phyloP scores from a whole-genome alignment of 2,329 filamentous ascomycete species.

The Clonostachys byssicola region DNA sequence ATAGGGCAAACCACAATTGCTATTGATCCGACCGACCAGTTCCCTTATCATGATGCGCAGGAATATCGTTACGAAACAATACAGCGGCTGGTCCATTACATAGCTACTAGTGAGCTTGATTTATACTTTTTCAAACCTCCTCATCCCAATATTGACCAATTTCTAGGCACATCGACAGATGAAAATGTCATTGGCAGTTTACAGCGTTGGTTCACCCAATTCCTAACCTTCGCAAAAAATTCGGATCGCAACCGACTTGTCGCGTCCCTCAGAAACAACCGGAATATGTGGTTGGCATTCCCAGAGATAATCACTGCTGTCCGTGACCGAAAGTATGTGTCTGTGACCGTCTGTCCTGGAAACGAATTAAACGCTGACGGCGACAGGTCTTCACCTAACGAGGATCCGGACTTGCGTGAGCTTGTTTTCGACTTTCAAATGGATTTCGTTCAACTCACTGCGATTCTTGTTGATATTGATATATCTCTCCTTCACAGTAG shows the following conservation, averaged over 20 bases:
- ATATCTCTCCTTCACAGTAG: conserved; percentile 21
- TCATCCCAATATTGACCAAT: background rate
- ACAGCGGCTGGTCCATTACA: conserved; percentile 28
- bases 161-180: background rate
- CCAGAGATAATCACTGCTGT: conserved; percentile 40
- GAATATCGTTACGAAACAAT: conserved; percentile 22
- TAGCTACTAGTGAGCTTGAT: background rate
- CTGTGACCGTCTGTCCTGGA: background rate
- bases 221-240: conserved; percentile 22
- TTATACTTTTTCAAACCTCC: background rate
- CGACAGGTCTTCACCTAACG: conserved; percentile 15
- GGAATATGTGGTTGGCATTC: conserved; percentile 46
- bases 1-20: conserved; percentile 1
- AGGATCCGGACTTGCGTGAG: conserved; percentile 18
- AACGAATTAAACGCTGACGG: background rate
- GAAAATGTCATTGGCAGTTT: background rate
- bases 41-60: conserved; percentile 36
- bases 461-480: conserved; percentile 48
- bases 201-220: conserved; percentile 13
- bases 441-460: conserved; percentile 43
- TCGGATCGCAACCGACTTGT: conserved; percentile 26
- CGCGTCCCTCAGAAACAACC: conserved; percentile 38
- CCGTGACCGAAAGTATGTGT: conserved; percentile 31
- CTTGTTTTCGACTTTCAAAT: conserved; percentile 26
- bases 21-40: conserved; percentile 36